phyloP scores from a whole-genome alignment of 1,284 basidiomycete species.

The Ganoderma sinense region DNA sequence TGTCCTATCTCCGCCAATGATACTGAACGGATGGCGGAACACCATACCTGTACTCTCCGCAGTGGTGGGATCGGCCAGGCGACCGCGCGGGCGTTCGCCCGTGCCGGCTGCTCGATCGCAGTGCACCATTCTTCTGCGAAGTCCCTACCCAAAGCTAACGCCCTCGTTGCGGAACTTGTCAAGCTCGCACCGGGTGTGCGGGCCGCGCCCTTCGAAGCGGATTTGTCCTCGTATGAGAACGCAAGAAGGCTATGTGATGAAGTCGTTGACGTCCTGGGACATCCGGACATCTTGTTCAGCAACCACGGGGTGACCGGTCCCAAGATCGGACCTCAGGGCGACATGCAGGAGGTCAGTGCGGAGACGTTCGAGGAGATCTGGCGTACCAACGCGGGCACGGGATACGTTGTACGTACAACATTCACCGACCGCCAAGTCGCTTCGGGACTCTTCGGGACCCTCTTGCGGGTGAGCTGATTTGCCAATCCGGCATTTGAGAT shows the following conservation, averaged over 20 bases:
- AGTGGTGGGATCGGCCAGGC: slow-evolving; percentile 63
- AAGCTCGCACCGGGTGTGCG: slow-evolving; percentile 41
- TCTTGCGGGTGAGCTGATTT: neutral
- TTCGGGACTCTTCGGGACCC: neutral
- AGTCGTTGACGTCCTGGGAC: slow-evolving; percentile 52
- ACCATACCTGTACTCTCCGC: neutral
- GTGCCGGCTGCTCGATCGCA: slow-evolving; percentile 56
- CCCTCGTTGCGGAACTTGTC: slow-evolving; percentile 48
- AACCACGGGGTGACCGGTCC: slow-evolving; percentile 55
- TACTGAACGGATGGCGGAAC: neutral
- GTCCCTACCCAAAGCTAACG: slow-evolving; percentile 42
- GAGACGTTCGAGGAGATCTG: slow-evolving; percentile 58
- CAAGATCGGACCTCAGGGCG: slow-evolving; percentile 52
- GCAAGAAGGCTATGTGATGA: slow-evolving; percentile 51
- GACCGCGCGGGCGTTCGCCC: slow-evolving; percentile 53
- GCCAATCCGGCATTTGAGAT: neutral
- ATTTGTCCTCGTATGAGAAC: slow-evolving; percentile 52
- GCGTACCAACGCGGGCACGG: slow-evolving; percentile 55
- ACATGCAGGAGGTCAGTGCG: slow-evolving; percentile 52
- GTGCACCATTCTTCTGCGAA: slow-evolving; percentile 55
- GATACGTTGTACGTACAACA: slow-evolving; percentile 46
- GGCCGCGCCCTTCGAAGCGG: slow-evolving; percentile 54
- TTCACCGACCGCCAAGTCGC: neutral
- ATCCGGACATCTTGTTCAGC: slow-evolving; percentile 59
- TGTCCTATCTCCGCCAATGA: neutral